Evolutionary conservation across 768 basidiomycete genomes (phyloP).

Genomic region (Suillus plorans): DNA sequence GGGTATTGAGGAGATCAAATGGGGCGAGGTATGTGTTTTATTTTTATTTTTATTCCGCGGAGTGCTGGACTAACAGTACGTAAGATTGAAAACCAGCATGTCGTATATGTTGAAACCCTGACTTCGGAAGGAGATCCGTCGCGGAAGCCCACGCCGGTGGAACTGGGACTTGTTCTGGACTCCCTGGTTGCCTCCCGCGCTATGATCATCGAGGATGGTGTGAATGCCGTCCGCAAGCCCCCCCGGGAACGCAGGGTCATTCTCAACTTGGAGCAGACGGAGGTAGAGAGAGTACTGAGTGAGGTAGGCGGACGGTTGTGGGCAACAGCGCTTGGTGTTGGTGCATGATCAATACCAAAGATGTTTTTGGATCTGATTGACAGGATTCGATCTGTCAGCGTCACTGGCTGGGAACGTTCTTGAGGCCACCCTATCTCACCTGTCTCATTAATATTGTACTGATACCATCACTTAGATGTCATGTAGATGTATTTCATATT

Average conservation of each 20-base stretch:
- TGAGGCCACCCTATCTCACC: not conserved
- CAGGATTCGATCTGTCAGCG: not conserved
- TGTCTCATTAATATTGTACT: not conserved
- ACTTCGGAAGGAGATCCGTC: constrained; percentile 55
- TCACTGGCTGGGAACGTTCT: not conserved
- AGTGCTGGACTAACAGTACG: constrained; percentile 2
- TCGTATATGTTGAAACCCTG: constrained; percentile 66
- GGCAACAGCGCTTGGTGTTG: constrained; percentile 49
- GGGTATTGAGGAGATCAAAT: constrained; percentile 86
- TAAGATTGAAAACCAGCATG: constrained; percentile 76
- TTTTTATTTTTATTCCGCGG: not conserved
- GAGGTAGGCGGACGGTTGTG: constrained; percentile 73
- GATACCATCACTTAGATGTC: not conserved
- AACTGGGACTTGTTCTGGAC: constrained; percentile 70
- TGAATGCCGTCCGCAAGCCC: constrained; percentile 50
- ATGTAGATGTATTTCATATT: not conserved
- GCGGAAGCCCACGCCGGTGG: constrained; percentile 56
- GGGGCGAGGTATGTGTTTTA: constrained; percentile 62
- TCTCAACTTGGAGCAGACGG: constrained; percentile 80
- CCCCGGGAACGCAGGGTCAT: constrained; percentile 69
- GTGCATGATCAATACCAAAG: not conserved
- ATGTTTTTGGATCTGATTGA: not conserved
- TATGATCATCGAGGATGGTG: constrained; percentile 68
- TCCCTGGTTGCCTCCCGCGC: constrained; percentile 78
- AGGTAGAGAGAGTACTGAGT: constrained; percentile 83